Evolutionary conservation across 495 filamentous ascomycete species (phyloP).

Genomic region (Aspergillus sparsus): DNA sequence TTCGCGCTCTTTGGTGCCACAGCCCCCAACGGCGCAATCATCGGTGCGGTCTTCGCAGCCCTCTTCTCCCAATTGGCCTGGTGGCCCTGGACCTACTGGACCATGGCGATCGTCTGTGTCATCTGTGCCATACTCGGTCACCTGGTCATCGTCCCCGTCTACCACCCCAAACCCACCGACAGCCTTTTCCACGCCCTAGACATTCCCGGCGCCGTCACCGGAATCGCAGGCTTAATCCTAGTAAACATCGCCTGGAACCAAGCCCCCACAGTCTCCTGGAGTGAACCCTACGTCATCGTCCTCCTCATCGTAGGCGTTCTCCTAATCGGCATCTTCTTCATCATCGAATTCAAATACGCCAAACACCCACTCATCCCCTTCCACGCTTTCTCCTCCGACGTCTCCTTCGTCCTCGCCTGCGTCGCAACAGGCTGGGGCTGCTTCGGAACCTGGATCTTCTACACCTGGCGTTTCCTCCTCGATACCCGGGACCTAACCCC

Average conservation of each 20-base stretch:
- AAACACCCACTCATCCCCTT: slow-evolving; percentile 49
- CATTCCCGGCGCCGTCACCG: slow-evolving; percentile 50
- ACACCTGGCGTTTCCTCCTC: slow-evolving; percentile 45
- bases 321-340: slow-evolving; percentile 41
- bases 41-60: slow-evolving; percentile 52
- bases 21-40: slow-evolving; percentile 55
- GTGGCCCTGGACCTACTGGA: slow-evolving; percentile 72
- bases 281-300: slow-evolving; percentile 45
- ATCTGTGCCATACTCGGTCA: slow-evolving; percentile 41
- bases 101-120: slow-evolving; percentile 48
- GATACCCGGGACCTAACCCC: slow-evolving; percentile 35
- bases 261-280: slow-evolving; percentile 48
- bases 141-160: slow-evolving; percentile 52
- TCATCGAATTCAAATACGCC: slow-evolving; percentile 39
- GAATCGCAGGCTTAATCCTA: slow-evolving; percentile 59
- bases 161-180: slow-evolving; percentile 18
- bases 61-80: slow-evolving; percentile 55
- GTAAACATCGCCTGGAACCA: slow-evolving; percentile 57
- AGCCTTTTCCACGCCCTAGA: slow-evolving; percentile 39
- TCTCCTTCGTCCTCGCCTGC: slow-evolving; percentile 47
- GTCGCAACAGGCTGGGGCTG: slow-evolving; percentile 50
- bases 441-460: slow-evolving; percentile 53
- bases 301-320: slow-evolving; percentile 48
- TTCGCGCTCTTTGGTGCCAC: slow-evolving; percentile 65
- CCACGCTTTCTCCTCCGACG: slow-evolving; percentile 37